phyloP scores from a whole-genome alignment of 2,329 filamentous ascomycete species.

The Penicillium paneum region DNA sequence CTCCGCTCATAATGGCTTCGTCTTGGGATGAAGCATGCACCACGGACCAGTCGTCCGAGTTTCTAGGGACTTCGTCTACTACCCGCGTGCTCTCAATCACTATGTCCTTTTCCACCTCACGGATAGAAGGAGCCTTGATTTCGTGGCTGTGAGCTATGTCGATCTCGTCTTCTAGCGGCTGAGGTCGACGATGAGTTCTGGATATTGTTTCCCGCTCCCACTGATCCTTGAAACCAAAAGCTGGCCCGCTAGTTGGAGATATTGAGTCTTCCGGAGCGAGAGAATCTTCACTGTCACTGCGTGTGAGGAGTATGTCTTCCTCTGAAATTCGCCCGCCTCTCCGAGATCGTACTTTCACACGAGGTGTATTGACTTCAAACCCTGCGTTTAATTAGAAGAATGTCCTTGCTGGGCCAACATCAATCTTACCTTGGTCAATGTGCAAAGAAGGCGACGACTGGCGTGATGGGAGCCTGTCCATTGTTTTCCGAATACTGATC shows the following conservation, averaged over 20 bases:
- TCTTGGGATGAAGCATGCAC: slow-evolving; percentile 65
- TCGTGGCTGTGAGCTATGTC: slow-evolving; percentile 1
- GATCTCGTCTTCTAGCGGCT: slow-evolving; percentile 3
- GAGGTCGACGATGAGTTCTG: slow-evolving; percentile 1
- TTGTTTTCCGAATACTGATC: slow-evolving; percentile 19
- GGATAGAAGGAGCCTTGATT: slow-evolving; percentile 2
- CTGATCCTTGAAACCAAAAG: slow-evolving; percentile 15
- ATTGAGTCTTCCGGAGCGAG: slow-evolving; percentile 24
- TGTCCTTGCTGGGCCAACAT: slow-evolving; percentile 4
- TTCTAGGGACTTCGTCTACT: slow-evolving; percentile 50
- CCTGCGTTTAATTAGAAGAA: slow-evolving; percentile 18
- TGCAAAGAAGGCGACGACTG: slow-evolving; percentile 58
- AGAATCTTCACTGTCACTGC: slow-evolving; percentile 37
- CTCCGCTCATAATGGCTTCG: slow-evolving; percentile 19
- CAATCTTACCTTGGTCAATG: slow-evolving; percentile 71
- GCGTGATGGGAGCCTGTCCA: slow-evolving; percentile 34
- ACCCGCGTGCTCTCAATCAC: neutral
- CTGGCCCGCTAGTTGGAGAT: slow-evolving; percentile 35
- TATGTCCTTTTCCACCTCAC: slow-evolving; percentile 6
- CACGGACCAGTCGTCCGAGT: slow-evolving; percentile 75
- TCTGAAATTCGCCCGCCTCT: slow-evolving; percentile 24
- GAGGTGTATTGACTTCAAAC: slow-evolving; percentile 28
- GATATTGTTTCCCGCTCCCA: slow-evolving; percentile 10
- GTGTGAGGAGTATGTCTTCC: slow-evolving; percentile 35
- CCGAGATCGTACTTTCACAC: slow-evolving; percentile 25